These are phyloP conservation scores for Forsythia viridissima DNA, from an alignment of 257 asterid genomes.

Conservation along the genomic window DNA sequence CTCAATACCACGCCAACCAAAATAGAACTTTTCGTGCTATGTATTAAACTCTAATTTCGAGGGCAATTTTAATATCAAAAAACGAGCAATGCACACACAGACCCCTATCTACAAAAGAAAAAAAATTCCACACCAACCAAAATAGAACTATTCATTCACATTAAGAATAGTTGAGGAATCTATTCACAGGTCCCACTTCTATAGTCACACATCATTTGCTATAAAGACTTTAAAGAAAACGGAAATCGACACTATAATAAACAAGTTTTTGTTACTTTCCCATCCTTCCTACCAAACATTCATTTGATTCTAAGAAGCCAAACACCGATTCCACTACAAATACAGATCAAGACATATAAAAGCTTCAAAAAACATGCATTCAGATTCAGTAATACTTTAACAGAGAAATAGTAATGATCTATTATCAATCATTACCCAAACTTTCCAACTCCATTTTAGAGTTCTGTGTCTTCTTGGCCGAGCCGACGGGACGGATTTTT, in stretches of 20 bases:
- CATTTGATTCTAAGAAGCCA: slow-evolving; percentile 19
- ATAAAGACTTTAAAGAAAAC: slow-evolving; percentile 7
- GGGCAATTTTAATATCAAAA: slow-evolving; percentile 7
- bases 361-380: slow-evolving; percentile 39
- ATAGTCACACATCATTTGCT: slow-evolving; percentile 29
- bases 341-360: slow-evolving; percentile 23
- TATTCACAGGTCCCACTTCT: slow-evolving; percentile 62
- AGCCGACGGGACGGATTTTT: slow-evolving; percentile 54
- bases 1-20: slow-evolving; percentile 26
- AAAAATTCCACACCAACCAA: slow-evolving; percentile 27
- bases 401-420: background rate
- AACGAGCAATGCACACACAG: background rate
- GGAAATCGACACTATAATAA: background rate
- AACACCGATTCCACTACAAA: slow-evolving; percentile 8
- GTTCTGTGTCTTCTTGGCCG: slow-evolving; percentile 43
- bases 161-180: slow-evolving; percentile 45
- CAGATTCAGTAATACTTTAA: slow-evolving; percentile 29
- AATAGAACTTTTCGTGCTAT: slow-evolving; percentile 26
- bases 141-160: slow-evolving; percentile 33
- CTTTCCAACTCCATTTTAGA: slow-evolving; percentile 51
- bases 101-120: slow-evolving; percentile 4
- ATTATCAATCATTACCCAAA: slow-evolving; percentile 40
- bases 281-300: slow-evolving; percentile 10
- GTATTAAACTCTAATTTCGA: background rate
- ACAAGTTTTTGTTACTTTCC: too few relatives aligned